phyloP scores from a whole-genome alignment of 2,329 filamentous ascomycete genomes.

The Verticillium dahliae region DNA sequence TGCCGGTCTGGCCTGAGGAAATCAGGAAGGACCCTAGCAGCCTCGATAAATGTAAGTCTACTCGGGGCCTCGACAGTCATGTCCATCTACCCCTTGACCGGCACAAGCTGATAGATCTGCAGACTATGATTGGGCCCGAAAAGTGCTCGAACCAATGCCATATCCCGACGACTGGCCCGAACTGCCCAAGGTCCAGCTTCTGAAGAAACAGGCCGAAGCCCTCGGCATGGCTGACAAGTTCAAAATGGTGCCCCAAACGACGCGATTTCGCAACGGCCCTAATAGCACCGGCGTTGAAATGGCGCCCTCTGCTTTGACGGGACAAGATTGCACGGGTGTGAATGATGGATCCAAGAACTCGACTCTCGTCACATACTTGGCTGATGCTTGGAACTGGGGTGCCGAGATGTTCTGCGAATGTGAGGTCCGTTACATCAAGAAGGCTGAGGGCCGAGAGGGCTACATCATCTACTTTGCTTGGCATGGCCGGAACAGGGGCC shows the following conservation, averaged over 20 bases:
- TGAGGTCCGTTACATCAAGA: slow-evolving; percentile 57
- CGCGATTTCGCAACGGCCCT: slow-evolving; percentile 52
- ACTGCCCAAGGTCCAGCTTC: slow-evolving; percentile 50
- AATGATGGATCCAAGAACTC: slow-evolving; percentile 65
- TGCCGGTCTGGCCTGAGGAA: slow-evolving; percentile 53
- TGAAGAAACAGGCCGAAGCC: slow-evolving; percentile 48
- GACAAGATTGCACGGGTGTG: slow-evolving; percentile 56
- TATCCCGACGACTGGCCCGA: slow-evolving; percentile 53
- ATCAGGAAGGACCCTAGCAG: slow-evolving; percentile 35
- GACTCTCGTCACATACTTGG: slow-evolving; percentile 59
- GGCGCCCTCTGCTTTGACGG: slow-evolving; percentile 51
- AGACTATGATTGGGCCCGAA: slow-evolving; percentile 51
- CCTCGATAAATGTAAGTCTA: slow-evolving; percentile 41
- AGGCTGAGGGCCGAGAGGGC: slow-evolving; percentile 40
- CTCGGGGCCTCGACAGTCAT: not conserved
- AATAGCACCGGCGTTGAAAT: slow-evolving; percentile 61
- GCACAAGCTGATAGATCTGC: not conserved
- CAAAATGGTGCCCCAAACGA: slow-evolving; percentile 52
- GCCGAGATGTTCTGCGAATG: slow-evolving; percentile 66
- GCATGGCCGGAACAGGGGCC: slow-evolving; percentile 51
- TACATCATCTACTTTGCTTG: slow-evolving; percentile 61
- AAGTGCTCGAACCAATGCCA: slow-evolving; percentile 50
- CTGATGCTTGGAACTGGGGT: slow-evolving; percentile 67
- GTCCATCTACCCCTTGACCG: not conserved
- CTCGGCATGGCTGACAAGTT: slow-evolving; percentile 48